Percentiles rank a stretch among this genome's conserved stretches.
phyloP scores from a whole-genome alignment of 768 basidiomycete species.

The Kwoniella heveanensis region DNA sequence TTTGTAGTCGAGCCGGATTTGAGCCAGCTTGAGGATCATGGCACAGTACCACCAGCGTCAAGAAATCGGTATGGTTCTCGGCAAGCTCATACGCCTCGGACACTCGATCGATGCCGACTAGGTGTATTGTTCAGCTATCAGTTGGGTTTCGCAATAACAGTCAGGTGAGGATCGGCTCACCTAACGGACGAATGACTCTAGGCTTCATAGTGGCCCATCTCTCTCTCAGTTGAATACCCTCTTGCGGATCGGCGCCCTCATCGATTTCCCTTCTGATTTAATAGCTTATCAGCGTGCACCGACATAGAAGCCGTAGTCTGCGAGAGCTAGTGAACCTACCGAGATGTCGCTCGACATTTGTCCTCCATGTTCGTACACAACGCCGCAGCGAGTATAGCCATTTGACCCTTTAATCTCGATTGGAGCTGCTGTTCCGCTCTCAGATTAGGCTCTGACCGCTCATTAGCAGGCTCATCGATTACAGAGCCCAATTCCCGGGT shows the following conservation, averaged over 20 bases:
- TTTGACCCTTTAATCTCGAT: constrained; percentile 50
- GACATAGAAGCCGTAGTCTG: not conserved
- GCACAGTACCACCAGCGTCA: constrained; percentile 80
- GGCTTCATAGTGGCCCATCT: constrained; percentile 73
- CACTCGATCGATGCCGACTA: constrained; percentile 70
- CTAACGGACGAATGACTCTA: constrained; percentile 74
- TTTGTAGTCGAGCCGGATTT: constrained; percentile 58
- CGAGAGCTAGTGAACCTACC: constrained; percentile 29
- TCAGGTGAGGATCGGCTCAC: constrained; percentile 60
- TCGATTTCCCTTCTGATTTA: constrained; percentile 37
- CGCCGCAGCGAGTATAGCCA: constrained; percentile 55
- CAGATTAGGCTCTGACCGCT: constrained; percentile 5
- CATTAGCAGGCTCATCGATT: constrained; percentile 37
- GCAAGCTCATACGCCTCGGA: constrained; percentile 77
- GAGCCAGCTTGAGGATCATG: constrained; percentile 60
- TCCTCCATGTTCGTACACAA: constrained; percentile 54
- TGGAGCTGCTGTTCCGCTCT: constrained; percentile 44
- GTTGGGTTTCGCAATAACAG: not conserved
- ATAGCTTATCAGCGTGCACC: constrained; percentile 23
- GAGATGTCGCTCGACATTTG: constrained; percentile 39
- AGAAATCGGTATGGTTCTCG: constrained; percentile 82
- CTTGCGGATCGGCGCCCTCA: constrained; percentile 61
- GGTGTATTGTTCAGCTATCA: not conserved
- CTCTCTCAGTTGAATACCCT: constrained; percentile 66
- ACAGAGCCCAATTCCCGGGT: constrained; percentile 53